phyloP scores from a whole-genome alignment of 257 asterid species.

The Solanum lignicaule region DNA sequence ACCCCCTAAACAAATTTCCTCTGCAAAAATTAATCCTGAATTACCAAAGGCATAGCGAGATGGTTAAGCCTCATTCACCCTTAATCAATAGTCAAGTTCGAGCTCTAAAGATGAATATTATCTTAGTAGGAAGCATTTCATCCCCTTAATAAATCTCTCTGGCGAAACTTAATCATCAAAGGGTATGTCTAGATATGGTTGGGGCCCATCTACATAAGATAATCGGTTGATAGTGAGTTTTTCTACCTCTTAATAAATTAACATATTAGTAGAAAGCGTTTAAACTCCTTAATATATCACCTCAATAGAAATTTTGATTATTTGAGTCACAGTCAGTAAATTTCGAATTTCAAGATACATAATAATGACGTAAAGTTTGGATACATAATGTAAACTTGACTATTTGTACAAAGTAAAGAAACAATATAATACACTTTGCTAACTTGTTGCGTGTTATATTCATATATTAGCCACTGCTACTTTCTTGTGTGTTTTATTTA shows the following conservation, averaged over 20 bases:
- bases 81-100: background rate
- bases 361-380: background rate
- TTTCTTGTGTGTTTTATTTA: background rate
- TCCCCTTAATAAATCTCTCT: background rate
- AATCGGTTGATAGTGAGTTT: background rate
- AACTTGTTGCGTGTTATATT: background rate
- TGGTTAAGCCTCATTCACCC: background rate
- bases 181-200: background rate
- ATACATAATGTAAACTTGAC: background rate
- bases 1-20: fast-evolving
- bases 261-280: background rate
- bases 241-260: background rate
- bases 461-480: background rate
- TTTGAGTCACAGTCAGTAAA: background rate
- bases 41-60: background rate
- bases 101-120: no score
- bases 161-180: background rate
- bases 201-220: background rate
- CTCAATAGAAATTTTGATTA: background rate
- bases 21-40: background rate
- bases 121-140: background rate
- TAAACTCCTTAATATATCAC: background rate
- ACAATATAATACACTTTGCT: background rate
- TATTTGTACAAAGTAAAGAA: background rate
- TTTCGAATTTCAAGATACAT: background rate